Evolutionary conservation across 352 stramenopile species (phyloP).

Genomic region (Saprolegnia parasitica): DNA sequence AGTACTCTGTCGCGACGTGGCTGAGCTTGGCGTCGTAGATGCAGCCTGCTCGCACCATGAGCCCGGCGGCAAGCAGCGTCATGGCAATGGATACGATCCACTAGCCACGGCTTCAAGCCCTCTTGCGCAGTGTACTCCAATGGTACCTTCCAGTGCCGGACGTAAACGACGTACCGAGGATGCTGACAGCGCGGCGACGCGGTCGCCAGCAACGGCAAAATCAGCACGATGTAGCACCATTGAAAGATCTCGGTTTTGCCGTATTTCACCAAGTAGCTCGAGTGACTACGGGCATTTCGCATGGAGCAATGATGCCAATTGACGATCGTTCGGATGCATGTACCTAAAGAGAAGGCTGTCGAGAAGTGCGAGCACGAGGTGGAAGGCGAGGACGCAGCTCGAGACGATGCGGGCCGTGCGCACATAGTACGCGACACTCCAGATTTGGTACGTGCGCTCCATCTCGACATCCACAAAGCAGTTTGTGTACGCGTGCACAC

Average conservation of each 20-base stretch:
- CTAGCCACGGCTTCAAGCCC: background rate
- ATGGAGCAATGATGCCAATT: background rate
- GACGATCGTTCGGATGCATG: background rate
- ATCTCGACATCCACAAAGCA: background rate
- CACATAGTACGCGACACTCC: conserved; percentile 18
- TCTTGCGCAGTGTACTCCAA: background rate
- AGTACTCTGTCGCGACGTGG: background rate
- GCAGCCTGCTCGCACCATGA: conserved; percentile 22
- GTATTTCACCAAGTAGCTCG: conserved; percentile 13
- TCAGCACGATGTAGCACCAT: conserved; percentile 7
- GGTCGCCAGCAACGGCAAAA: background rate
- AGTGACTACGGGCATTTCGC: background rate
- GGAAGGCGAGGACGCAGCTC: conserved; percentile 6
- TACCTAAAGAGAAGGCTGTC: conserved; percentile 9
- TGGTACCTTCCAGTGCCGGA: conserved; percentile 16
- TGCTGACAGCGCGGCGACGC: background rate
- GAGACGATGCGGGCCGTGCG: background rate
- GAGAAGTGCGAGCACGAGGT: background rate
- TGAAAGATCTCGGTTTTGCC: conserved; percentile 6
- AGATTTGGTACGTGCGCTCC: conserved; percentile 13
- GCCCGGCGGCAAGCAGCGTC: conserved; percentile 1
- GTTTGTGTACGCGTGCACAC: conserved; percentile 1
- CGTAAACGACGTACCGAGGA: background rate
- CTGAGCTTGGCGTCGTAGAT: conserved; percentile 19
- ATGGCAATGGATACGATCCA: conserved; percentile 9